Evolutionary conservation across 805 yeast species (phyloP).

Genomic region (Candida insectalens): DNA sequence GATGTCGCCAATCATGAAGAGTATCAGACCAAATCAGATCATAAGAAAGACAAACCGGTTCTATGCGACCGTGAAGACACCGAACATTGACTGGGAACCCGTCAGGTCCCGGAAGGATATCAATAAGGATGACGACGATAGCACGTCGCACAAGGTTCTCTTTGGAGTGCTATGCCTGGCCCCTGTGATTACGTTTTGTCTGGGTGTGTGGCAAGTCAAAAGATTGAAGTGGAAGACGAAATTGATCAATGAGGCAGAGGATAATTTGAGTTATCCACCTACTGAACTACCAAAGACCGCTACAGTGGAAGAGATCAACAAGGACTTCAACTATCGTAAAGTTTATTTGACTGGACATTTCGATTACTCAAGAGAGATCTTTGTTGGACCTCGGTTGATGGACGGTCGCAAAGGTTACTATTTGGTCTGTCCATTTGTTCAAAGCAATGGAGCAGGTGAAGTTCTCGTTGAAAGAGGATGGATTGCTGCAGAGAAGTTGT

Average conservation of each 20-base stretch:
- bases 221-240: constrained; percentile 83
- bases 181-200: constrained; percentile 76
- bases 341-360: constrained; percentile 71
- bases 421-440: constrained; percentile 71
- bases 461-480: constrained; percentile 87
- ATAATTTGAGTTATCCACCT: constrained; percentile 65
- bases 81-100: constrained; percentile 81
- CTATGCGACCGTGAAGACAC: constrained; percentile 42
- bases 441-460: constrained; percentile 67
- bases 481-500: constrained; percentile 62
- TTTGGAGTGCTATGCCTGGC: constrained; percentile 47
- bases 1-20: too few species aligned
- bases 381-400: constrained; percentile 80
- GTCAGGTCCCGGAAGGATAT: constrained; percentile 38
- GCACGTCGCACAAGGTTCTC: constrained; percentile 18
- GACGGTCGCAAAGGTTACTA: constrained; percentile 71
- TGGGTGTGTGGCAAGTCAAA: constrained; percentile 90
- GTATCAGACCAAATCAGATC: too few species aligned
- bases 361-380: constrained; percentile 78
- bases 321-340: constrained; percentile 71
- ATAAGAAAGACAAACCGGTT: too few species aligned
- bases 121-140: constrained; percentile 20
- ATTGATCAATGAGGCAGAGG: constrained; percentile 75
- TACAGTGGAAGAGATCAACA: constrained; percentile 50
- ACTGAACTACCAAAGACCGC: constrained; percentile 59